Evolutionary conservation across 2,329 filamentous ascomycete species (phyloP).

Genomic region (Fusarium tupiense): DNA sequence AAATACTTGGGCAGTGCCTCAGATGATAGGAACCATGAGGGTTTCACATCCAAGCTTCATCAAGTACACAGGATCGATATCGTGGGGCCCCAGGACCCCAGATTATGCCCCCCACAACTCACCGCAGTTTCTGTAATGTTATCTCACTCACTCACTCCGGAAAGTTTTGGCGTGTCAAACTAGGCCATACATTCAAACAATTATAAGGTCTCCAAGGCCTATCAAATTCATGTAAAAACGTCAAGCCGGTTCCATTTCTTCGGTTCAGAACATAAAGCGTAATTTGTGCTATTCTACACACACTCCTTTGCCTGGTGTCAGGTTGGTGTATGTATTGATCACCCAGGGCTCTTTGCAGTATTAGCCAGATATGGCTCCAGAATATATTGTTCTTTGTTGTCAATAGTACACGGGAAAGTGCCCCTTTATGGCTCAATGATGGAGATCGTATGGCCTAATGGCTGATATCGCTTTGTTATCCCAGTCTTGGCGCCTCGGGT

Average conservation of each 20-base stretch:
- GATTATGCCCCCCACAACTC: slow-evolving; percentile 31
- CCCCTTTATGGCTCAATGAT: neutral
- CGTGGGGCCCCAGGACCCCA: slow-evolving; percentile 43
- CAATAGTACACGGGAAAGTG: neutral
- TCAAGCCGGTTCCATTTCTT: neutral
- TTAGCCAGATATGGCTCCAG: neutral
- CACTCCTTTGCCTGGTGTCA: neutral
- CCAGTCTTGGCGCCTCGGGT: neutral
- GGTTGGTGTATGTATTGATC: neutral
- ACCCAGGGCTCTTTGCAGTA: neutral
- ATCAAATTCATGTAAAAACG: neutral
- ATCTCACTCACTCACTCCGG: neutral
- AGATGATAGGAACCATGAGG: neutral
- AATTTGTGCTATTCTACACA: neutral
- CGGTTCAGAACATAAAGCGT: neutral
- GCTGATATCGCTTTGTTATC: slow-evolving; percentile 13
- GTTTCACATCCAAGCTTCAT: neutral
- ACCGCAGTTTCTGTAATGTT: slow-evolving; percentile 32
- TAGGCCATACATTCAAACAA: neutral
- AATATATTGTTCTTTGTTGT: slow-evolving; percentile 14
- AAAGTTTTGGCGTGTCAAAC: neutral
- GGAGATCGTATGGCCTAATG: neutral
- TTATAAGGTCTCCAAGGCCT: neutral
- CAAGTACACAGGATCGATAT: slow-evolving; percentile 11
- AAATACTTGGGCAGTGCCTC: neutral